Evolutionary conservation across 2,329 filamentous ascomycete genomes (phyloP), one percentile per base, ranked within the genome.

Genomic region (Fonsecaea multimorphosa): DNA sequence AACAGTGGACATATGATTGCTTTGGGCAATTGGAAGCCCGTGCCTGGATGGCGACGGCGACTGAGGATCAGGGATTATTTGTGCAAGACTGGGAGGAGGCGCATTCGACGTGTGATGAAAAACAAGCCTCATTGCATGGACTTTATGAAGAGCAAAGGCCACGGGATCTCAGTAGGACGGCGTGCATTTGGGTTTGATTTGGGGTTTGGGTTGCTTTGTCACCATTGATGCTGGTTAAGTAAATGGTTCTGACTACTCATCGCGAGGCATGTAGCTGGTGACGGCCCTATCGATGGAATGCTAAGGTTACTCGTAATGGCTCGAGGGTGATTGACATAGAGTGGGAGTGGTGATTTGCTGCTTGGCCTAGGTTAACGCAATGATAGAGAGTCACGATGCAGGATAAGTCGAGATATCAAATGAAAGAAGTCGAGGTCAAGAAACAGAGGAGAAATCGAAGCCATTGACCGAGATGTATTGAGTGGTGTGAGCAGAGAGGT

Each of bases 211-310:
- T 31, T 31, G 44, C 19, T 49, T 49, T 49, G 19, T 49, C 12
- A 24, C 22, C 44, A 31, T 5, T 31, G 27, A 22, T 12, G 16
- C n/a, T 29, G 56, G 9, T 19, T 58, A n/a, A 46, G 40, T 24
- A n/a, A 31, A 12, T 34, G 34, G 6, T 31, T 44, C 14, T 49
- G 16, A 34, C 5, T 32, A 34, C 5, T 32, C 40, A 58, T 34
- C 32, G 56, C 56, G 56, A 46, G 44, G 56, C 56, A 49, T 58
- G 40, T 31, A 19, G 38, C 32, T 31, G 32, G 38, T 27, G 38
- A 46, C 19, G 56, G 36, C 16, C 49, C 27, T 38, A 58, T 58
- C 24, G 27, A 58, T 16, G 44, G 40, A 44, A n/a, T n/a, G n/a
- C n/a, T n/a, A n/a, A n/a, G n/a, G n/a, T n/a, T n/a, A n/a, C n/a